Evolutionary conservation across 306 rosid species (phyloP).

Genomic region (Lathyrus oleraceus): DNA sequence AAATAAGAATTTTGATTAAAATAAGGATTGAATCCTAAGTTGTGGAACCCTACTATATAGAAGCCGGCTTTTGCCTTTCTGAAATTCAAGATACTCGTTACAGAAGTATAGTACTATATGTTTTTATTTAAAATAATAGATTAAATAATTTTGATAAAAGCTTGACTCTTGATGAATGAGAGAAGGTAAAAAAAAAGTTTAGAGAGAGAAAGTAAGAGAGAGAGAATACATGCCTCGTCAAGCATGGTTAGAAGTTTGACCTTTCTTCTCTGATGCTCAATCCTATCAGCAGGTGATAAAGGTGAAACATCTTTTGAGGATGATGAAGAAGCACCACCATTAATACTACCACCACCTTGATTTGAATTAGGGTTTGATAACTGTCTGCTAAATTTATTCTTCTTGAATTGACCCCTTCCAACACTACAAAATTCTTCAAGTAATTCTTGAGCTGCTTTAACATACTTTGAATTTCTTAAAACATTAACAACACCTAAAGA

Average conservation of each 20-base stretch:
- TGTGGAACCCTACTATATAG: constrained; percentile 46
- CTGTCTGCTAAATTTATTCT: constrained; percentile 60
- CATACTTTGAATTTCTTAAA: constrained; percentile 71
- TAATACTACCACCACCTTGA: constrained; percentile 40
- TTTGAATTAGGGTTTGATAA: constrained; percentile 70
- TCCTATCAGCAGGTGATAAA: constrained; percentile 77
- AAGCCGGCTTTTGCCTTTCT: constrained; percentile 60
- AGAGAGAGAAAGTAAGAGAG: constrained; percentile 18
- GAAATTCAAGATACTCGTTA: constrained; percentile 43
- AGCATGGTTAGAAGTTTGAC: constrained; percentile 84
- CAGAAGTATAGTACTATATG: constrained; percentile 41
- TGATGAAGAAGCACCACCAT: constrained; percentile 52
- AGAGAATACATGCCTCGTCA: constrained; percentile 84
- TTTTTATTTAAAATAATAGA: not conserved
- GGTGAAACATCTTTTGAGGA: constrained; percentile 63
- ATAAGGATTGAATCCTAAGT: constrained; percentile 36
- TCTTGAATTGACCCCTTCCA: constrained; percentile 80
- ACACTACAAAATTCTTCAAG: constrained; percentile 87
- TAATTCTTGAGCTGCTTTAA: constrained; percentile 72
- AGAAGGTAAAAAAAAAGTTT: constrained; percentile 39
- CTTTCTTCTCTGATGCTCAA: constrained; percentile 87
- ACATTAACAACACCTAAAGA: constrained; percentile 66
- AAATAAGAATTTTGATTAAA: constrained; percentile 16
- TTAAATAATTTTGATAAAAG: constrained; percentile 26
- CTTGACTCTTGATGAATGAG: constrained; percentile 55